Percentiles rank a stretch among this genome's conserved stretches.
These are phyloP conservation scores for Fraxinus platypoda DNA, from an alignment of 305 asterid genomes.

Conservation along the genomic window DNA sequence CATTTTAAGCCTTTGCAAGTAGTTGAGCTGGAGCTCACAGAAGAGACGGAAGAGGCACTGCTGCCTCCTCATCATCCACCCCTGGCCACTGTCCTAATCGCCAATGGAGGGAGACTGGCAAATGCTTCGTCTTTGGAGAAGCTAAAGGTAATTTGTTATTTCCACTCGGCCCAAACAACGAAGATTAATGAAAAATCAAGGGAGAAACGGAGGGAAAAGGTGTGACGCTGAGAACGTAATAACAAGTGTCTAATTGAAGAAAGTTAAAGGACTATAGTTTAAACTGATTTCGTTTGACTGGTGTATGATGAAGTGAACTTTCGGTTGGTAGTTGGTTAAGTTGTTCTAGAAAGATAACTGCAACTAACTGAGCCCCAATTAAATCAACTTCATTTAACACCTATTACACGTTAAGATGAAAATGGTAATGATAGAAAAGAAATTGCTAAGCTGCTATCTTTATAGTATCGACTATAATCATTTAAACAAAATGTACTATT, in stretches of 20 bases:
- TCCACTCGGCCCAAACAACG: not conserved
- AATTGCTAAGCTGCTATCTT: not conserved
- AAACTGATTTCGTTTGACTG: not conserved
- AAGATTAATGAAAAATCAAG: not conserved
- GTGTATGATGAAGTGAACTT: not conserved
- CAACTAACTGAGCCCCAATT: not conserved
- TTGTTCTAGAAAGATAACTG: not conserved
- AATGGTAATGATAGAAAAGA: not conserved
- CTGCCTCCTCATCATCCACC: not conserved
- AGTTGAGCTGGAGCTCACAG: conserved; percentile 61
- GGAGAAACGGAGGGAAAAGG: not conserved
- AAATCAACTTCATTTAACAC: not conserved
- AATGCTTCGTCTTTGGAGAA: conserved; percentile 37
- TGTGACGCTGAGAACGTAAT: not conserved
- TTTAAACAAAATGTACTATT: not conserved
- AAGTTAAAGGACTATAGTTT: not conserved
- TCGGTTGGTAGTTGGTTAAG: not conserved
- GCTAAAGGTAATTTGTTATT: conserved; percentile 49
- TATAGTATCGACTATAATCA: not conserved
- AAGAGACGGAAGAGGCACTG: conserved; percentile 39
- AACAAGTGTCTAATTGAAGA: not conserved
- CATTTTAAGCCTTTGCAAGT: conserved; percentile 75
- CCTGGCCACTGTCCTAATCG: conserved; percentile 15
- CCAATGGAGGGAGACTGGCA: conserved; percentile 21
- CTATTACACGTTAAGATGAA: not conserved